phyloP scores from a whole-genome alignment of 805 yeast species.

The Suhomyces sp. region DNA sequence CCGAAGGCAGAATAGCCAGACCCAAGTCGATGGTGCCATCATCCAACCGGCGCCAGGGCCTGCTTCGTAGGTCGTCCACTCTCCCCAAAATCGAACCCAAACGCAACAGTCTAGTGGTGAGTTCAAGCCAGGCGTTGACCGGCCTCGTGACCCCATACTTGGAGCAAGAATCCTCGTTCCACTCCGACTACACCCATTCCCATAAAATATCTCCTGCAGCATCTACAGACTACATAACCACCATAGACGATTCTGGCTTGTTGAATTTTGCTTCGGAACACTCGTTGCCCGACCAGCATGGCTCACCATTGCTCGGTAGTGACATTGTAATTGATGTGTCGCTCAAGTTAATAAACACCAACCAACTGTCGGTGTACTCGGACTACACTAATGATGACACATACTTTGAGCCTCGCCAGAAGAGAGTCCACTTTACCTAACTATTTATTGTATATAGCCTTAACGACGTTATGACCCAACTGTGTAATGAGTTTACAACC shows the following conservation, averaged over 20 bases:
- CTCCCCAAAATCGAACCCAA: not conserved
- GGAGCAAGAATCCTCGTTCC: not conserved
- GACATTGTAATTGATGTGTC: conserved; percentile 8
- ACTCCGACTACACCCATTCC: not conserved
- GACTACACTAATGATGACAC: not conserved
- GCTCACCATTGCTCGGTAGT: not conserved
- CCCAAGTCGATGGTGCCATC: not conserved
- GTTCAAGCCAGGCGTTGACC: conserved; percentile 2
- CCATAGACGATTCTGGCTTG: not conserved
- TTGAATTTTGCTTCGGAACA: not conserved
- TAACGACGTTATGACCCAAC: not conserved
- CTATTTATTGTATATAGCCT: not conserved
- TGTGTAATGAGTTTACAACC: not conserved
- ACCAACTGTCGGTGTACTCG: conserved; percentile 7
- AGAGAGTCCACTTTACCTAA: conserved; percentile 5
- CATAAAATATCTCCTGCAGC: not conserved
- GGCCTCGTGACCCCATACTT: not conserved
- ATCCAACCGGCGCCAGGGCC: not conserved
- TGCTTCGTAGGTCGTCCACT: not conserved
- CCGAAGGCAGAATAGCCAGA: not conserved
- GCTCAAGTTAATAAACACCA: conserved; percentile 4
- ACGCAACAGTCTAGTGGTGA: not conserved
- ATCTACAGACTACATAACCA: not conserved
- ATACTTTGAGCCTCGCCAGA: not conserved
- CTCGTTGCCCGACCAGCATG: not conserved